These are phyloP conservation scores for Solanum hybrid DNA, from an alignment of 305 asterid genomes.

Conservation along the genomic window DNA sequence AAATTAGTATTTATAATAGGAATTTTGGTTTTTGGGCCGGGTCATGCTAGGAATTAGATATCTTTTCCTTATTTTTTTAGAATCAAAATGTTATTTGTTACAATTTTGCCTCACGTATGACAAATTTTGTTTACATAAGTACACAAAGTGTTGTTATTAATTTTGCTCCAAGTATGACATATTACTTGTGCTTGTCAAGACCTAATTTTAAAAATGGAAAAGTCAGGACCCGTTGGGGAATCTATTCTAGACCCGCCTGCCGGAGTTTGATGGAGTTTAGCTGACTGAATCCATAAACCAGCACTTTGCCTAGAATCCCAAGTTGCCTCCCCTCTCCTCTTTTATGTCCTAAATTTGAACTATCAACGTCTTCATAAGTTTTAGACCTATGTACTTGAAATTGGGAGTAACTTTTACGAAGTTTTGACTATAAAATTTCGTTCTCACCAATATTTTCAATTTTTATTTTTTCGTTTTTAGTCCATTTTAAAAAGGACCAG, in stretches of 20 bases:
- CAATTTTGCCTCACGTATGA: neutral
- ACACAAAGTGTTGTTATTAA: neutral
- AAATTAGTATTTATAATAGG: neutral
- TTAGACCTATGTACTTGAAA: neutral
- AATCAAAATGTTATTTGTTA: neutral
- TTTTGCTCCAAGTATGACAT: neutral
- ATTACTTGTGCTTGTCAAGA: neutral
- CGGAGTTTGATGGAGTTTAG: too few relatives aligned
- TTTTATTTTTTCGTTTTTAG: neutral
- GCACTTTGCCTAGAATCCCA: too few relatives aligned
- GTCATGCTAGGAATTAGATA: neutral
- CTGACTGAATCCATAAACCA: too few relatives aligned
- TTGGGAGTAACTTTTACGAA: neutral
- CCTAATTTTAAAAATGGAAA: neutral
- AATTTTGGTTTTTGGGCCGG: neutral
- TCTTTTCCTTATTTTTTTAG: too few relatives aligned
- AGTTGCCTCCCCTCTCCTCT: too few relatives aligned
- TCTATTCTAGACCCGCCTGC: too few relatives aligned
- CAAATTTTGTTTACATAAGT: neutral
- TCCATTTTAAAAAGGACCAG: neutral
- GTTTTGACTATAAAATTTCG: neutral
- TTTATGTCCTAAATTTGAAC: neutral
- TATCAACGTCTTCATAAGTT: neutral
- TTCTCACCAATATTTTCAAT: neutral
- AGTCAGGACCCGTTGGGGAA: too few relatives aligned